These are phyloP conservation scores for Pestalotiopsis sp. DNA, from an alignment of 2,329 filamentous ascomycete species.

Conservation along the genomic window DNA sequence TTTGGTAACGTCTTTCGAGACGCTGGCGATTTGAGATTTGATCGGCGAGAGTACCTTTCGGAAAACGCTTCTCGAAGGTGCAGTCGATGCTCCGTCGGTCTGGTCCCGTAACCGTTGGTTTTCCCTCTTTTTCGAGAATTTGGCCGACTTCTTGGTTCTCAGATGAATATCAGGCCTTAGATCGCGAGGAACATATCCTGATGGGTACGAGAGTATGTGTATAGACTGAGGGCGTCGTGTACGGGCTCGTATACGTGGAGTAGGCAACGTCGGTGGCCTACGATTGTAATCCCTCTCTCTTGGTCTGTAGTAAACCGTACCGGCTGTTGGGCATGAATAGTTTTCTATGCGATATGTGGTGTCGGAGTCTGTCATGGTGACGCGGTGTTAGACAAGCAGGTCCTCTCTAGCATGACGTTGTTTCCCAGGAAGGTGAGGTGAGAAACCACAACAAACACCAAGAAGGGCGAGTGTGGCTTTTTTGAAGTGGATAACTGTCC, in stretches of 20 bases:
- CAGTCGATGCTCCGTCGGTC: conserved; percentile 21
- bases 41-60: conserved; percentile 35
- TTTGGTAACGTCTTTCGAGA: conserved; percentile 19
- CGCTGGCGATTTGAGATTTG: conserved; percentile 28
- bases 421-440: background rate
- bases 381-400: conserved; percentile 23
- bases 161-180: conserved; percentile 42
- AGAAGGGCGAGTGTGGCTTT: background rate
- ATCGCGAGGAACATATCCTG: conserved; percentile 47
- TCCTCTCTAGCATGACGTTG: background rate
- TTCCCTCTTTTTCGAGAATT: conserved; percentile 29
- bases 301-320: conserved; percentile 32
- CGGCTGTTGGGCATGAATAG: conserved; percentile 24
- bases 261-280: conserved; percentile 31
- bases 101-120: conserved; percentile 18
- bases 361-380: conserved; percentile 30
- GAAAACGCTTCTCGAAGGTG: conserved; percentile 34
- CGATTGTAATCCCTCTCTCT: conserved; percentile 25
- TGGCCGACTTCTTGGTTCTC: conserved; percentile 50
- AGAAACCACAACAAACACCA: background rate
- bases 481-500: background rate
- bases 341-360: conserved; percentile 21
- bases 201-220: conserved; percentile 50
- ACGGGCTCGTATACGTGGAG: conserved; percentile 50
- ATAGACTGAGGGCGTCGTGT: conserved; percentile 55